Evolutionary conservation across 2,329 filamentous ascomycete genomes (phyloP), one percentile per base, ranked within the genome.

Genomic region (Dryadomyces quercivorus): DNA sequence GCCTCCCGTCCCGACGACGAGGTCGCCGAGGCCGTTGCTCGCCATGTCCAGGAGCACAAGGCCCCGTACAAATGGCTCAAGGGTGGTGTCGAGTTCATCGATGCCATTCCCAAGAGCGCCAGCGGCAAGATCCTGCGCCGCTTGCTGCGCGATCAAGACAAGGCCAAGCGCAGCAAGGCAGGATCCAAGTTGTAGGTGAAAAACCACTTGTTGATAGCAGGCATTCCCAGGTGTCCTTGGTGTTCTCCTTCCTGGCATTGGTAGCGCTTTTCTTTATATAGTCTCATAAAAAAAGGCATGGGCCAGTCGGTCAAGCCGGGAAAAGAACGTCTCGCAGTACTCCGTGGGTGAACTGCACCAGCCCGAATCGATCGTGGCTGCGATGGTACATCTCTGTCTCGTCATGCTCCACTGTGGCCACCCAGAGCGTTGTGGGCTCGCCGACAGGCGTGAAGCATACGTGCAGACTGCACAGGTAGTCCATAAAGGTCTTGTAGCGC

Each of bases 71-170:
- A 87, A 70, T 82, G 79, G 73, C 71, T 87, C 57, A 79, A 77
- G 62, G 83, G 79, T 55, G 76, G 72, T 1, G 69, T 86, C 2
- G 78, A 81, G 64, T 86, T 86, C 58, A 72, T 85, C 15, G 79
- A 84, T 47, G 73, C 72, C 51, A 80, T 90, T 22, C 86, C 86
- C 13, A 89, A 89, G 75, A 86, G 81, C 63, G 77, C 84, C 0
- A 85, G 80, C 61, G 85, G 86, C 10, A 89, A 89, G 77, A 87
- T 89, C 54, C 66, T 89, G 63, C 73, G 84, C 50, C 72, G 85
- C 21, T 61, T 87, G 51, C 68, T 94, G 61, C 75, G 86, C 45
- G 88, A 94, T 63, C 78, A 79, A 63, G 88, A 93, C 43, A 59
- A 55, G 56, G 58, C 56, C 5, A 60, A 58, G 20, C 54, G 52